Evolutionary conservation across 345 rosid species (phyloP).

Genomic region (Pistacia integerrima): DNA sequence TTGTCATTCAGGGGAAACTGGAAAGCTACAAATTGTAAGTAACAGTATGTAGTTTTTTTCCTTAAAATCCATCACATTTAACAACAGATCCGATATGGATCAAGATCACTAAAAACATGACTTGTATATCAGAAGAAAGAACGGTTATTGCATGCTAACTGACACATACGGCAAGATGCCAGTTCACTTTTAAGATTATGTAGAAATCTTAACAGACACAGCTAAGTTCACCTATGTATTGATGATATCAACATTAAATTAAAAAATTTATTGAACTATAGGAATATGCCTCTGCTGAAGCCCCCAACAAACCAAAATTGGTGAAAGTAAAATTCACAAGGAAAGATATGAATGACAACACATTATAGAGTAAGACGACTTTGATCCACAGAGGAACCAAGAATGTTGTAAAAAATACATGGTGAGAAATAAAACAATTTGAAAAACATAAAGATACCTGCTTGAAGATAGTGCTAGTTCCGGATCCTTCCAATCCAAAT

Average conservation of each 20-base stretch:
- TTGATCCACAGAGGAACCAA: neutral
- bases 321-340: neutral
- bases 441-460: constrained; percentile 37
- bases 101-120: neutral
- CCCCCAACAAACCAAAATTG: neutral
- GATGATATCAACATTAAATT: neutral
- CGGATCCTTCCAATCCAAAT: constrained; percentile 59
- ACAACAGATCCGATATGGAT: neutral
- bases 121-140: neutral
- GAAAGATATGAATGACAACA: neutral
- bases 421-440: neutral
- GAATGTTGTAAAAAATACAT: neutral
- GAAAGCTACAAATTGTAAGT: neutral
- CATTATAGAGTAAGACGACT: neutral
- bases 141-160: neutral
- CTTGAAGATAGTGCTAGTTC: constrained; percentile 67
- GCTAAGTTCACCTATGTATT: neutral
- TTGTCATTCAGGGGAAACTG: neutral
- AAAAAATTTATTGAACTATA: neutral
- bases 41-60: neutral
- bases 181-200: neutral
- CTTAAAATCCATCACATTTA: neutral
- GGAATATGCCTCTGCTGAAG: neutral
- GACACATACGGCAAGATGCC: neutral
- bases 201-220: neutral